Base-by-base conservation (phyloP, 2,329 filamentous ascomycete genomes). In the Aspergillus sclerotialis region DNA sequence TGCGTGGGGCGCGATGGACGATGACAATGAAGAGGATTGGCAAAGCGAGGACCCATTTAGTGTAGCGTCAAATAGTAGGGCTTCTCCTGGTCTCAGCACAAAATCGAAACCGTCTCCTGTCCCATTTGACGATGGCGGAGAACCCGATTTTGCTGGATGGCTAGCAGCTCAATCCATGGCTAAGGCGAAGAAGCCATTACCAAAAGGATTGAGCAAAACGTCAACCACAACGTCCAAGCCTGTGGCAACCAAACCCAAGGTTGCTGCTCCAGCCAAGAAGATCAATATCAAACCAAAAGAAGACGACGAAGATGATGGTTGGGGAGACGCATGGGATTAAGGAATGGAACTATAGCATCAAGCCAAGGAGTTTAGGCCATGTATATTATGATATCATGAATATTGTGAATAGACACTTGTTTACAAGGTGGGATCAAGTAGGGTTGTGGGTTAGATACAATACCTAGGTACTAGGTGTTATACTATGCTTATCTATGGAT, bases 71-170 rank as follows among this genome's bases (percentile, higher is more conserved):
- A 52, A 45, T 50, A 49, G 27, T 38, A 44, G 40, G 29, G 43
- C 27, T 21, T 45, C 56, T 4, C 53, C 54, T 11, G 49, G 43
- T 18, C 44, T 56, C 1, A 39, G 53, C 7, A 49, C 57, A 19
- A 39, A 48, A 7, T 40, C 50, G 8, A 51, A 55, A 32, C 33
- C 57, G 5, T 50, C 68, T 18, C 47, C 64, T 18, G 64, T 72
- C 5, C 72, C 81, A 0, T 90, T 83, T 44, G 85, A 90, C 39
- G 88, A 94, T 48, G 80, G 84, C 16, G 80, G 82, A 3, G 90
- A 98, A 58, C 90, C 90, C 0, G 92, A 96, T 59, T 96, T 98
- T 61, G 90, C 88, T 4, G 89, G 88, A 4, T 96, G 92, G 89
- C 63, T 96, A 14, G 88, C 86, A 9, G 88, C 89, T 9, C 87